Conservation (phyloP, 495 filamentous ascomycete genomes). For the Trichocladium antarcticum region DNA sequence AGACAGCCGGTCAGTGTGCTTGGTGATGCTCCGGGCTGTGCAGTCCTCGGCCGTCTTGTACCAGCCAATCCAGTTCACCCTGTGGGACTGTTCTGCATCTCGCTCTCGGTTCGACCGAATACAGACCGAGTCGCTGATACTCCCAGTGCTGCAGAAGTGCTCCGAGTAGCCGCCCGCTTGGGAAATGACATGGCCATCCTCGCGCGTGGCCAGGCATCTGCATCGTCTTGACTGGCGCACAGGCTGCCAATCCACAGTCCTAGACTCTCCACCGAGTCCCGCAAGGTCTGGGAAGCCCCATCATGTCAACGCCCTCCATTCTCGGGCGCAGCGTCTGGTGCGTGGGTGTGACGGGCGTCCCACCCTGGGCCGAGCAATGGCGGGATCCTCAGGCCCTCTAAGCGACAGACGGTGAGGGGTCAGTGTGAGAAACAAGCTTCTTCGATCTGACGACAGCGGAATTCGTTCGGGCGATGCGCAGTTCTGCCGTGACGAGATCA, state of each 20-base stretch:
- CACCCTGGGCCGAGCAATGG: slow-evolving; percentile 20
- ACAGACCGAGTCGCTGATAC: slow-evolving; percentile 7
- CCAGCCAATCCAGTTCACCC: slow-evolving; percentile 18
- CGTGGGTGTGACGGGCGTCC: slow-evolving; percentile 11
- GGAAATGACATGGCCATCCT: slow-evolving; percentile 13
- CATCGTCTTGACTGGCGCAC: slow-evolving; percentile 36
- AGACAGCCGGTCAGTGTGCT: slow-evolving; percentile 25
- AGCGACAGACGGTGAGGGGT: background rate
- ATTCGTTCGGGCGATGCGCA: slow-evolving; percentile 2
- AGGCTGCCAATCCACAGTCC: slow-evolving; percentile 38
- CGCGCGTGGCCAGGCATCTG: slow-evolving; percentile 26
- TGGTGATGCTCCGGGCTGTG: slow-evolving; percentile 19
- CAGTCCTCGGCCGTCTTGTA: slow-evolving; percentile 21
- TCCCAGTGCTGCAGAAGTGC: slow-evolving; percentile 8
- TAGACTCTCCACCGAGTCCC: slow-evolving; percentile 19
- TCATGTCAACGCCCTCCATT: slow-evolving; percentile 13
- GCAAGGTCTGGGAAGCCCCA: slow-evolving; percentile 17
- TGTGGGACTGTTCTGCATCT: background rate
- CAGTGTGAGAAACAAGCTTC: background rate
- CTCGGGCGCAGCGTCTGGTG: background rate
- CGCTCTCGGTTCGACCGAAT: background rate
- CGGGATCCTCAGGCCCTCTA: too few species aligned
- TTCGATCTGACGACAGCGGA: background rate
- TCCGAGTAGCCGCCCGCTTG: slow-evolving; percentile 10
- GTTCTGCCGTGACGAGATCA: slow-evolving; percentile 2